A percentile compares a stretch with the other conserved stretches of the same genome.
phyloP scores from a whole-genome alignment of 805 yeast species.

The Cyberlindnera lachancei region DNA sequence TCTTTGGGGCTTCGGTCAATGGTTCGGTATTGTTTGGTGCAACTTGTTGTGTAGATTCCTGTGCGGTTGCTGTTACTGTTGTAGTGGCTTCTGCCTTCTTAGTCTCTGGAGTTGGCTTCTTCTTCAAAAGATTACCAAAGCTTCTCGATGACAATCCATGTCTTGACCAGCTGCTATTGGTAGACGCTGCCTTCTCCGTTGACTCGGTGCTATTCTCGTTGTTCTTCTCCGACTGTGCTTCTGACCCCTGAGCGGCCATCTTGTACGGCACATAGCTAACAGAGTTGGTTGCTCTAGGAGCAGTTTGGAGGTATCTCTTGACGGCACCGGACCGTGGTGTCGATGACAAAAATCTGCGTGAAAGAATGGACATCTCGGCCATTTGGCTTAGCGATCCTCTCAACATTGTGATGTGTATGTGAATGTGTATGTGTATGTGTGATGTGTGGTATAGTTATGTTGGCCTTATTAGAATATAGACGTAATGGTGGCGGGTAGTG shows the following conservation, averaged over 20 bases:
- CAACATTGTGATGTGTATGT: conserved; percentile 4
- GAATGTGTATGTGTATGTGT: too few relatives aligned
- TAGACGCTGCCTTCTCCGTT: neutral
- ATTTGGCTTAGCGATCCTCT: conserved; percentile 7
- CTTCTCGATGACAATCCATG: conserved; percentile 23
- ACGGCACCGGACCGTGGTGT: conserved; percentile 10
- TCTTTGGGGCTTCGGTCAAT: conserved; percentile 15
- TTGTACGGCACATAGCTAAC: conserved; percentile 15
- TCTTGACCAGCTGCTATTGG: conserved; percentile 18
- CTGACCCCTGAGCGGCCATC: conserved; percentile 2
- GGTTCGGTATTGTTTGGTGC: conserved; percentile 2
- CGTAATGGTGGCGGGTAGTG: too few relatives aligned
- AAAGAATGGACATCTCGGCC: conserved; percentile 1
- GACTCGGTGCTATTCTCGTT: neutral
- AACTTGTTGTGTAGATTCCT: conserved; percentile 5
- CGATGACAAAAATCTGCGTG: conserved; percentile 11
- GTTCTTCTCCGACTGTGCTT: neutral
- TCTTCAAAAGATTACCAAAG: conserved; percentile 19
- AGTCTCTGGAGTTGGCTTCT: conserved; percentile 6
- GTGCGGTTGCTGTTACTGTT: conserved; percentile 6
- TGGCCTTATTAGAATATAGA: too few relatives aligned
- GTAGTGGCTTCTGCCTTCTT: conserved; percentile 4
- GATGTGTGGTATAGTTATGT: too few relatives aligned
- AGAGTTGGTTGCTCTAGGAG: conserved; percentile 18
- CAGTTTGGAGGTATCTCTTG: conserved; percentile 26